phyloP scores from a whole-genome alignment of 257 asterid species.

The Solanum peruvianum region DNA sequence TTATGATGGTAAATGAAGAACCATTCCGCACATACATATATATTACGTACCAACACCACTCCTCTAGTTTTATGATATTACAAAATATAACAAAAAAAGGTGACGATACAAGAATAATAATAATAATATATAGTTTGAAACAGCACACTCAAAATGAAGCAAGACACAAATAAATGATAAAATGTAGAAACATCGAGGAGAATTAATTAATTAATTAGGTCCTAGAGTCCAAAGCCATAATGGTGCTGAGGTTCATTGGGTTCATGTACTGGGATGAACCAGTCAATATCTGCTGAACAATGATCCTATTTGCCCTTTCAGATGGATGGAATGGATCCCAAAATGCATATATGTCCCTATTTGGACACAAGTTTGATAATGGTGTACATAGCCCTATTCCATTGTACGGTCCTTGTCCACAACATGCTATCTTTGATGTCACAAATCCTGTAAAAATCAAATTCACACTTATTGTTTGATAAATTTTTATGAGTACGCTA shows the following conservation, averaged over 20 bases:
- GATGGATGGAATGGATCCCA: conserved; percentile 86
- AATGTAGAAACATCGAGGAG: not conserved
- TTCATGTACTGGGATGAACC: conserved; percentile 43
- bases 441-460: conserved; percentile 35
- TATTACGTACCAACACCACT: not conserved
- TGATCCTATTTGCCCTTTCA: conserved; percentile 54
- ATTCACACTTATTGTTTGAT: not conserved
- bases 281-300: conserved; percentile 47
- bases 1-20: not conserved
- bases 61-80: not conserved
- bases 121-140: not conserved
- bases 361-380: conserved; percentile 62
- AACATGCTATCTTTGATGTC: conserved; percentile 69
- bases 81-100: not conserved
- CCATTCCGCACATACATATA: not conserved
- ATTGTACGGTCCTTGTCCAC: conserved; percentile 81
- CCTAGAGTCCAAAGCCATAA: conserved; percentile 38
- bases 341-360: conserved; percentile 56
- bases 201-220: conserved; percentile 9
- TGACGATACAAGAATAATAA: not conserved
- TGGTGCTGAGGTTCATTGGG: conserved; percentile 62
- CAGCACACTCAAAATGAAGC: not conserved
- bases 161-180: not conserved
- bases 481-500: not conserved
- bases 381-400: conserved; percentile 69